Evolutionary conservation across 192 early-diverging fungal species (phyloP).

Genomic region (Irineochytrium annulatum): DNA sequence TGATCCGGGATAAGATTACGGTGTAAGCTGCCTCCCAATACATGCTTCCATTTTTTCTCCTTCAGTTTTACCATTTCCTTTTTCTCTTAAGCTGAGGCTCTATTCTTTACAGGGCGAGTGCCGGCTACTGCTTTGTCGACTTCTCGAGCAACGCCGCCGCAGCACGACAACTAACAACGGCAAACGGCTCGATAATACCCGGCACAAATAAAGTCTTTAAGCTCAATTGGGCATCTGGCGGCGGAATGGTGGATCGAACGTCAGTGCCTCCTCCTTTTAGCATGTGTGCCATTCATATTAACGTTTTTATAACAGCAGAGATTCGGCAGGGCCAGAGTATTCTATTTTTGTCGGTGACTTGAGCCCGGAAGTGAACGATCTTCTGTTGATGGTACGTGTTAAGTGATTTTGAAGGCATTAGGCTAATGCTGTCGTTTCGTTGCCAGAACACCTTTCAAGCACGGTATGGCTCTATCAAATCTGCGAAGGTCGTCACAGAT

Average conservation of each 20-base stretch:
- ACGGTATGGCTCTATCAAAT: slow-evolving; percentile 78
- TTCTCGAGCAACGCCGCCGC: slow-evolving; percentile 66
- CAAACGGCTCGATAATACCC: slow-evolving; percentile 82
- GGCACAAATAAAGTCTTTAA: slow-evolving; percentile 77
- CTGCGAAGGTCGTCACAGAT: slow-evolving; percentile 93
- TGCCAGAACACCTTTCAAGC: slow-evolving; percentile 73
- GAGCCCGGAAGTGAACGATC: slow-evolving; percentile 83
- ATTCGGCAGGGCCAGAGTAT: slow-evolving; percentile 71
- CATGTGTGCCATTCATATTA: too few species aligned
- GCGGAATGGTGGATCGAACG: slow-evolving; percentile 57
- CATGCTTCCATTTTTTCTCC: too few species aligned
- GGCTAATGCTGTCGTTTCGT: too few species aligned
- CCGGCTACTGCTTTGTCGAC: slow-evolving; percentile 95
- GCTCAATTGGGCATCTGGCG: slow-evolving; percentile 95
- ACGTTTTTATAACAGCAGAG: too few species aligned
- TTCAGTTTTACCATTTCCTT: too few species aligned
- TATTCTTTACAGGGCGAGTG: slow-evolving; percentile 19
- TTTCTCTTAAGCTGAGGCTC: slow-evolving; percentile 16
- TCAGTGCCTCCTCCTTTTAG: too few species aligned
- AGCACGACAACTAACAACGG: slow-evolving; percentile 61
- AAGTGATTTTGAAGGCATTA: too few species aligned
- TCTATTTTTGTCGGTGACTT: slow-evolving; percentile 97
- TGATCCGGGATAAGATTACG: slow-evolving; percentile 89
- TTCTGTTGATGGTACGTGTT: slow-evolving; percentile 65
- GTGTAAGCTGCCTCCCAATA: slow-evolving; percentile 44